Percentiles rank a stretch among this genome's conserved stretches.
Evolutionary conservation across 2,329 filamentous ascomycete species (phyloP).

Genomic region (Paraphaeosphaeria sporulosa): DNA sequence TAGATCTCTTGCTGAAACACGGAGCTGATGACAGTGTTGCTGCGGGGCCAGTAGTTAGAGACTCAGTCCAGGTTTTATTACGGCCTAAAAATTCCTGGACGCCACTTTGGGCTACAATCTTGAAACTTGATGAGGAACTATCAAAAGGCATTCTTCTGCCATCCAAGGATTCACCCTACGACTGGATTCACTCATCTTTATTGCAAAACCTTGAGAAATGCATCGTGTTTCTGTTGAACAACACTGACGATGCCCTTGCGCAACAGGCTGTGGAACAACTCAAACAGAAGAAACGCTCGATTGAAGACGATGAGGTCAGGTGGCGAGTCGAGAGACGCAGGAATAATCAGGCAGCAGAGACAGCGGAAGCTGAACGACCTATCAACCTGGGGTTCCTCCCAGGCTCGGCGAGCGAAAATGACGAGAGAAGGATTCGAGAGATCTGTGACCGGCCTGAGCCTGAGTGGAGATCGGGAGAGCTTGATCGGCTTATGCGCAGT

Average conservation of each 20-base stretch:
- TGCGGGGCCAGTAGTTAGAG: constrained; percentile 7
- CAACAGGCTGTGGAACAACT: constrained; percentile 6
- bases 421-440: constrained; percentile 11
- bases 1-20: constrained; percentile 11
- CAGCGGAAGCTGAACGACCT: background rate
- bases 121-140: constrained; percentile 12
- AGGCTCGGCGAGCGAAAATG: background rate
- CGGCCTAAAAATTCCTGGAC: constrained; percentile 14
- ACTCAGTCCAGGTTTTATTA: constrained; percentile 13
- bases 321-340: background rate
- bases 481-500: background rate
- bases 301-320: background rate
- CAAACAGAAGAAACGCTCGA: background rate
- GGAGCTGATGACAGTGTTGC: constrained; percentile 6
- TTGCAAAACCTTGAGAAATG: constrained; percentile 10
- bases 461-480: constrained; percentile 6
- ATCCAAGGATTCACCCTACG: background rate
- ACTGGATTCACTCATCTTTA: constrained; percentile 7
- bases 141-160: constrained; percentile 7
- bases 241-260: constrained; percentile 4
- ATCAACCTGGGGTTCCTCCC: constrained; percentile 4
- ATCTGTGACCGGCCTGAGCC: constrained; percentile 1
- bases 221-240: background rate
- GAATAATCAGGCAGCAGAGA: background rate
- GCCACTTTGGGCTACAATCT: constrained; percentile 15